Conservation (phyloP, 1,139 yeast species). For the Blastobotrys proliferans region DNA sequence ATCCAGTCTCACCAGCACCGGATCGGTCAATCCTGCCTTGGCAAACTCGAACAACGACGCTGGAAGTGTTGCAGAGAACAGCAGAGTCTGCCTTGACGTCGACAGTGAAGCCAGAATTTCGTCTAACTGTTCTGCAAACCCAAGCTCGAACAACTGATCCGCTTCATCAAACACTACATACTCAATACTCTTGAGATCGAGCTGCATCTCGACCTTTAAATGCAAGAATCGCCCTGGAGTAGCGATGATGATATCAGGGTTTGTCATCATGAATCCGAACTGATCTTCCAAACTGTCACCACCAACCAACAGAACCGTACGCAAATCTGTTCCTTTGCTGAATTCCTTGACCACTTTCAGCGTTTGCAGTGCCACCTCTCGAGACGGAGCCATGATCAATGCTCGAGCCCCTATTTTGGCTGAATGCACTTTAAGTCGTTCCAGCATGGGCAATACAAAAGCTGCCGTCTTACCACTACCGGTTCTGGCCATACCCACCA, state of each 20-base stretch:
- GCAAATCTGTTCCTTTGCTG: constrained; percentile 74
- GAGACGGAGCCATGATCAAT: constrained; percentile 81
- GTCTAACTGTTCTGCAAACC: constrained; percentile 90
- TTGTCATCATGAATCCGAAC: constrained; percentile 84
- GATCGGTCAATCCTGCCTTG: constrained; percentile 89
- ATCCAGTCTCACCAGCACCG: constrained; percentile 86
- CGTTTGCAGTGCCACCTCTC: constrained; percentile 94
- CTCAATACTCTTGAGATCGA: constrained; percentile 77
- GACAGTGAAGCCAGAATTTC: constrained; percentile 85
- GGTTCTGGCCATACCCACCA: constrained; percentile 98
- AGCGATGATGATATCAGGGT: constrained; percentile 93
- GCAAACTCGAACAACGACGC: constrained; percentile 91
- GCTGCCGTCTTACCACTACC: constrained; percentile 99
- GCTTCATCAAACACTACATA: constrained; percentile 97
- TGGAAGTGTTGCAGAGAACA: constrained; percentile 95
- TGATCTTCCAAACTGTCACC: constrained; percentile 98
- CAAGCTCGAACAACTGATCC: constrained; percentile 94
- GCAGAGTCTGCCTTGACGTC: constrained; percentile 73
- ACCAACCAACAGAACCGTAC: constrained; percentile 81
- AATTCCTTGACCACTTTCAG: constrained; percentile 86
- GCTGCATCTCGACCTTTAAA: constrained; percentile 89
- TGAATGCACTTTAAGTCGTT: constrained; percentile 73
- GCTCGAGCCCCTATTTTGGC: constrained; percentile 91
- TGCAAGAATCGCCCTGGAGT: constrained; percentile 98
- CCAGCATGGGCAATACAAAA: constrained; percentile 88